Evolutionary conservation across 1,139 yeast genomes (phyloP).

Genomic region (Kodamaea suecica): DNA sequence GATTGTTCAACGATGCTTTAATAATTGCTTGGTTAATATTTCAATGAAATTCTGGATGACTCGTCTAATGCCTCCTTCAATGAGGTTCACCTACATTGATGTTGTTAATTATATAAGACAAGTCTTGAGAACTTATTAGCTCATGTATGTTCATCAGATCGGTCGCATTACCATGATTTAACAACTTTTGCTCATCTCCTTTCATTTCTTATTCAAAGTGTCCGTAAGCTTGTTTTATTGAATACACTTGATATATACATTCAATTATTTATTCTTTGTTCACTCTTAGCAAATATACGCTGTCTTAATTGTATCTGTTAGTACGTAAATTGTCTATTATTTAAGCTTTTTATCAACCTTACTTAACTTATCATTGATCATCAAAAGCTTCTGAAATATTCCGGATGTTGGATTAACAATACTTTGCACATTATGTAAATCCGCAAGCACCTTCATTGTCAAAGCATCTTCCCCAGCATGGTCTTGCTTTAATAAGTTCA

Average conservation of each 20-base stretch:
- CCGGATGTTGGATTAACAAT: slow-evolving; percentile 42
- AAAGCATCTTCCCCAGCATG: slow-evolving; percentile 4
- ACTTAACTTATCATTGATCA: slow-evolving; percentile 32
- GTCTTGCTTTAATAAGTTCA: slow-evolving; percentile 3
- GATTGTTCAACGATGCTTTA: no score
- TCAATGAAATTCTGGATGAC: no score
- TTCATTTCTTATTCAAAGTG: not conserved
- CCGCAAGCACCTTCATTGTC: slow-evolving; percentile 11
- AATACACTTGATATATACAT: slow-evolving; percentile 1
- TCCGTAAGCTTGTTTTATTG: not conserved
- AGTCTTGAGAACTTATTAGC: no score
- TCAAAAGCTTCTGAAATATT: slow-evolving; percentile 30
- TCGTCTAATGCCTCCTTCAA: no score
- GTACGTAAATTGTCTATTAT: not conserved
- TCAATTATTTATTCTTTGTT: slow-evolving; percentile 1
- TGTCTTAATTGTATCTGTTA: not conserved
- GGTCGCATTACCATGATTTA: not conserved
- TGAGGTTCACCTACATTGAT: no score
- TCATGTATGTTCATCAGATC: no score
- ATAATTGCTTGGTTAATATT: no score
- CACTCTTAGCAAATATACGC: slow-evolving; percentile 1
- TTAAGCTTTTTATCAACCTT: slow-evolving; percentile 20
- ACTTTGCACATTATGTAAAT: slow-evolving; percentile 14
- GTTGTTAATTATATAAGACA: no score
- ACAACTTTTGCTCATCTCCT: not conserved